phyloP scores from a whole-genome alignment of 148 eudicot species.

The Silene latifolia region DNA sequence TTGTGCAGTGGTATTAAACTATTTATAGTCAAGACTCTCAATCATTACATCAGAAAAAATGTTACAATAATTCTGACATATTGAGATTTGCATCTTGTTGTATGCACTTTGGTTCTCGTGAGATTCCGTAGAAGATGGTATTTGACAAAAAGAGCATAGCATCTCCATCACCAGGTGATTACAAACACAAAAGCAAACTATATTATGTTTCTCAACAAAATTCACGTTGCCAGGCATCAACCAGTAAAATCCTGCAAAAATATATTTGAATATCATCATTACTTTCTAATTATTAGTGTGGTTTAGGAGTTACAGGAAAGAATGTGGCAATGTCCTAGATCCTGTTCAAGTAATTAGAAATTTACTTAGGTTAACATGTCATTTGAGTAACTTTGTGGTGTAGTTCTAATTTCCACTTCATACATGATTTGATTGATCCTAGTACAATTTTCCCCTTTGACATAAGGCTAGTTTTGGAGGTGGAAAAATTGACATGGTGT shows the following conservation, averaged over 20 bases:
- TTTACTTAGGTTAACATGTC: not conserved
- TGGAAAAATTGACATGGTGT: not conserved
- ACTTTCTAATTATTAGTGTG: not conserved
- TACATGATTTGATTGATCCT: not conserved
- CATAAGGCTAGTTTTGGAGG: not conserved
- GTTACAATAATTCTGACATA: slow-evolving; percentile 40
- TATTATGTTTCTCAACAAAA: not conserved
- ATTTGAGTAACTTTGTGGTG: not conserved
- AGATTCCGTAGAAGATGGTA: slow-evolving; percentile 53
- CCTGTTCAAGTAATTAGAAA: not conserved
- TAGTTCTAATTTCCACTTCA: not conserved
- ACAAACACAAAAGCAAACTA: not conserved
- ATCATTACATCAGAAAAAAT: slow-evolving; percentile 20
- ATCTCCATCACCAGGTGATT: slow-evolving; percentile 77
- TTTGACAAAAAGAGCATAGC: slow-evolving; percentile 65
- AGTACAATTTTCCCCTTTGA: not conserved
- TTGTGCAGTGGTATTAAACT: slow-evolving; percentile 65
- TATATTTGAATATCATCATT: not conserved
- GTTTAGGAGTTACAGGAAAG: not conserved
- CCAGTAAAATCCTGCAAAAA: not conserved
- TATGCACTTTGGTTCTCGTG: slow-evolving; percentile 37
- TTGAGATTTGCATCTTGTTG: slow-evolving; percentile 61
- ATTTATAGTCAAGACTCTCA: slow-evolving; percentile 31
- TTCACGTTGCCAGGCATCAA: not conserved
- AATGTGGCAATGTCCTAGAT: not conserved